Evolutionary conservation across 768 basidiomycete genomes (phyloP).

Genomic region (Trametes cingulata): DNA sequence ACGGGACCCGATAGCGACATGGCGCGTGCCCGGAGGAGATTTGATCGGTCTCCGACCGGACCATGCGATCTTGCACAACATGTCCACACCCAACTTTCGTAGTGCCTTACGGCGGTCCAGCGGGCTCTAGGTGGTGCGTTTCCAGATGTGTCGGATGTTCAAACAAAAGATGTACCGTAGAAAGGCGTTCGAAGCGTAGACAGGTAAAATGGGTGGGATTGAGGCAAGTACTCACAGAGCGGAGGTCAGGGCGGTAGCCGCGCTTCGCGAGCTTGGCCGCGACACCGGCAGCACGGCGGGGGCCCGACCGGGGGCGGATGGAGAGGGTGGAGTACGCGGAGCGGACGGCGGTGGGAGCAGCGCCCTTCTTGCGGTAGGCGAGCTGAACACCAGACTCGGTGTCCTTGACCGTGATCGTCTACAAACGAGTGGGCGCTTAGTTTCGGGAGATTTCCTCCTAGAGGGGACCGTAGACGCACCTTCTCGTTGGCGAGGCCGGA

Average conservation of each 20-base stretch:
- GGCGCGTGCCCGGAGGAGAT: constrained; percentile 55
- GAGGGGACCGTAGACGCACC: constrained; percentile 39
- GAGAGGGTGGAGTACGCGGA: constrained; percentile 47
- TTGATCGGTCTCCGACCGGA: constrained; percentile 59
- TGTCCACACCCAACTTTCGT: constrained; percentile 94
- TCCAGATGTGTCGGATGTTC: background rate
- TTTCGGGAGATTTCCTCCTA: background rate
- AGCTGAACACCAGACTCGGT: constrained; percentile 59
- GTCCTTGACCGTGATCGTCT: constrained; percentile 70
- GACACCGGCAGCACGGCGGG: constrained; percentile 69
- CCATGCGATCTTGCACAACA: constrained; percentile 73
- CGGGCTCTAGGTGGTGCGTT: constrained; percentile 91
- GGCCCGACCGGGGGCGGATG: constrained; percentile 69
- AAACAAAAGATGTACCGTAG: too few relatives aligned
- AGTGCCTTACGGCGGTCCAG: constrained; percentile 62
- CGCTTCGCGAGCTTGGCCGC: constrained; percentile 58
- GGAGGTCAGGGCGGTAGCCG: constrained; percentile 78
- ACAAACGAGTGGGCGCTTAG: background rate
- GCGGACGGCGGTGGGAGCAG: constrained; percentile 51
- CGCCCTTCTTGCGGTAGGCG: constrained; percentile 64
- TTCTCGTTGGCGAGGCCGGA: constrained; percentile 87
- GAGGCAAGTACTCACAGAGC: constrained; percentile 55
- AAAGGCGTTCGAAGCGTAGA: too few relatives aligned
- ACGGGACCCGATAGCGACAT: constrained; percentile 82
- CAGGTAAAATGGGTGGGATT: constrained; percentile 10